Conservation (phyloP, 169 alveolate species). For the Eimeria acervulina region DNA sequence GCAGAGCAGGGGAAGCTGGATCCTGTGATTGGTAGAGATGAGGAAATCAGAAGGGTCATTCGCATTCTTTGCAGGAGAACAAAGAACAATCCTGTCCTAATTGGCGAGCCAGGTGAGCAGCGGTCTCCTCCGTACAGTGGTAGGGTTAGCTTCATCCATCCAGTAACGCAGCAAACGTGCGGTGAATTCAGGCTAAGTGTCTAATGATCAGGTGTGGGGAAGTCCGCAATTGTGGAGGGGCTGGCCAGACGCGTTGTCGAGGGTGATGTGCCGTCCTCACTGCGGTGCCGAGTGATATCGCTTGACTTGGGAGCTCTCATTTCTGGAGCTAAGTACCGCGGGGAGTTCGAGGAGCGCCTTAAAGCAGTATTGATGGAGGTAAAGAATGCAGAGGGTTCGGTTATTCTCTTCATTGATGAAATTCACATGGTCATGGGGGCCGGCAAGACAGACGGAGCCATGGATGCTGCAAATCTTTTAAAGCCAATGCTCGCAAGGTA, state of each 20-base stretch:
- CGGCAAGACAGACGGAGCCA: conserved; percentile 94
- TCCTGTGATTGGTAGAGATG: conserved; percentile 94
- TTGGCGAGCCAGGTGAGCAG: conserved; percentile 91
- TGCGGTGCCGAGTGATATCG: conserved; percentile 90
- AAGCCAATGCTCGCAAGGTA: conserved; percentile 88
- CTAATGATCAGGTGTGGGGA: conserved; percentile 88
- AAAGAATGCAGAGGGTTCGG: conserved; percentile 93
- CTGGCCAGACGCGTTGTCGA: conserved; percentile 93
- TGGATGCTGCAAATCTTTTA: conserved; percentile 91
- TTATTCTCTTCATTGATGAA: conserved; percentile 94
- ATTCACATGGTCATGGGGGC: conserved; percentile 95
- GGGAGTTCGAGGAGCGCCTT: conserved; percentile 95
- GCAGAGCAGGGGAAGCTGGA: conserved; percentile 93
- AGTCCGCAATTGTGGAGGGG: conserved; percentile 95
- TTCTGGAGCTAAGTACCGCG: conserved; percentile 93
- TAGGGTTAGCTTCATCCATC: not conserved
- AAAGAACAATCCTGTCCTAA: conserved; percentile 93
- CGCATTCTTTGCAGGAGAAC: conserved; percentile 92
- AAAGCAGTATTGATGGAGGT: conserved; percentile 93
- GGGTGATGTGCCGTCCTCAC: conserved; percentile 94
- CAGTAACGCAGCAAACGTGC: not conserved
- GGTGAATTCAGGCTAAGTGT: not conserved
- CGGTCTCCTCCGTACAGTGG: not conserved
- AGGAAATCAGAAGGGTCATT: conserved; percentile 92
- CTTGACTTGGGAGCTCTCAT: conserved; percentile 92